Evolutionary conservation across 2,329 filamentous ascomycete species (phyloP).

Genomic region (Monosporascus ibericus): DNA sequence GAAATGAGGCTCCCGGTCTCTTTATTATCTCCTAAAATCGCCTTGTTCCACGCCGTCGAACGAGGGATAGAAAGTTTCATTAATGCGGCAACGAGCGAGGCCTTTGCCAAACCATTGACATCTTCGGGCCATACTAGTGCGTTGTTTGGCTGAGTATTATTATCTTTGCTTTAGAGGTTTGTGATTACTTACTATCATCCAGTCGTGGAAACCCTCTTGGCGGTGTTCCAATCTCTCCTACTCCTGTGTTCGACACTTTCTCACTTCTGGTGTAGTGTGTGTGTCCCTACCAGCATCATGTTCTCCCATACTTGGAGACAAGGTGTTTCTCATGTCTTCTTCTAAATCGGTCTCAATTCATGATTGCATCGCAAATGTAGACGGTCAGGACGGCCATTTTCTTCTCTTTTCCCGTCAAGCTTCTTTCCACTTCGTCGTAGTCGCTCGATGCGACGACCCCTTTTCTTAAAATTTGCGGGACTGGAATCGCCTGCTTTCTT

Average conservation of each 20-base stretch:
- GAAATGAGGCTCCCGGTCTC: constrained; percentile 2
- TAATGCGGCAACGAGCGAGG: no score
- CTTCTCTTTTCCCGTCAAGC: constrained; percentile 20
- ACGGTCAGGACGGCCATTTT: constrained; percentile 34
- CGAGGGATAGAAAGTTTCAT: constrained; percentile 4
- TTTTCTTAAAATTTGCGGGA: constrained; percentile 25
- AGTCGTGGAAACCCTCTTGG: no score
- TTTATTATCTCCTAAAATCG: constrained; percentile 7
- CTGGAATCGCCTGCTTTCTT: constrained; percentile 36
- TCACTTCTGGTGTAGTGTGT: constrained; percentile 7
- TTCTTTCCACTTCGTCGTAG: constrained; percentile 23
- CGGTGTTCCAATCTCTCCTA: no score
- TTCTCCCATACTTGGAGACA: no score
- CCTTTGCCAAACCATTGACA: background rate
- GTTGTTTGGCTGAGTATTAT: background rate
- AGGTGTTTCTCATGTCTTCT: constrained; percentile 11
- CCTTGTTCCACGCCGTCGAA: constrained; percentile 12
- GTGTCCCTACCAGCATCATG: constrained; percentile 3
- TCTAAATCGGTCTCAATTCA: constrained; percentile 23
- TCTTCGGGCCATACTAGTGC: background rate
- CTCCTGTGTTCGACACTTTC: constrained; percentile 3
- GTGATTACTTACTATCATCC: no score
- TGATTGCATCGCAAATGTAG: constrained; percentile 32
- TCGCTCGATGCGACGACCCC: constrained; percentile 18
- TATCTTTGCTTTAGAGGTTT: constrained; percentile 3